Evolutionary conservation across 2,329 filamentous ascomycete species (phyloP).

Genomic region (Fusarium sp.): DNA sequence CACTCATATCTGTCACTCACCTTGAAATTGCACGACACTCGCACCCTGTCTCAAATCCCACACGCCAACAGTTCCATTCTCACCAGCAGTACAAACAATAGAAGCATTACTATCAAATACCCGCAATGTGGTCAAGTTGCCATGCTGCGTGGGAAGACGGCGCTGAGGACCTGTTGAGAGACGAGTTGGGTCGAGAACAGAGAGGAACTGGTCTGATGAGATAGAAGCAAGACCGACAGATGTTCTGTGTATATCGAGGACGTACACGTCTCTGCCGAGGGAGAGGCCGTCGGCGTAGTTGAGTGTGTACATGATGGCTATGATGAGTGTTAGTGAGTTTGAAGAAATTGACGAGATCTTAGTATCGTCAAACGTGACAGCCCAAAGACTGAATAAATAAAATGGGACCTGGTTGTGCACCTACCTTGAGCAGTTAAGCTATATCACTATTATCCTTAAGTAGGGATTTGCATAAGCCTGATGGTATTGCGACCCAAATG

Average conservation of each 20-base stretch:
- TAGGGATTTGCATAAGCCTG: not conserved
- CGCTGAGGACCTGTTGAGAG: conserved; percentile 64
- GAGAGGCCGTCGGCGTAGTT: conserved; percentile 47
- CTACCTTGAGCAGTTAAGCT: not conserved
- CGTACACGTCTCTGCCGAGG: conserved; percentile 61
- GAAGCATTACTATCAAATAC: conserved; percentile 64
- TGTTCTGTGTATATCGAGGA: conserved; percentile 68
- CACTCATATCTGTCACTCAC: conserved; percentile 51
- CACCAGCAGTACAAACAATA: conserved; percentile 75
- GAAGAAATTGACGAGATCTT: not conserved
- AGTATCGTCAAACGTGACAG: rapidly evolving
- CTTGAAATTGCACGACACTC: conserved; percentile 59
- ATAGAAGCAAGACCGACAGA: conserved; percentile 68
- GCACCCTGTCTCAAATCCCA: conserved; percentile 71
- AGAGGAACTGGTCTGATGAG: conserved; percentile 77
- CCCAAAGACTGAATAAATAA: rapidly evolving
- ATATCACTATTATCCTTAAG: not conserved
- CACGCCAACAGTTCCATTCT: conserved; percentile 74
- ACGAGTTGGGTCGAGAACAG: conserved; percentile 70
- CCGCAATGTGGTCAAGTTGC: conserved; percentile 72
- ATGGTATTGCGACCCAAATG: not conserved
- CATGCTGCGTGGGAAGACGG: conserved; percentile 64
- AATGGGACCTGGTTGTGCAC: rapidly evolving
- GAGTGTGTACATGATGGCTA: conserved; percentile 50
- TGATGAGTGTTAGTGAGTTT: conserved; percentile 12